Evolutionary conservation across 495 filamentous ascomycete genomes (phyloP).

Genomic region (Elasticomyces elasticus): DNA sequence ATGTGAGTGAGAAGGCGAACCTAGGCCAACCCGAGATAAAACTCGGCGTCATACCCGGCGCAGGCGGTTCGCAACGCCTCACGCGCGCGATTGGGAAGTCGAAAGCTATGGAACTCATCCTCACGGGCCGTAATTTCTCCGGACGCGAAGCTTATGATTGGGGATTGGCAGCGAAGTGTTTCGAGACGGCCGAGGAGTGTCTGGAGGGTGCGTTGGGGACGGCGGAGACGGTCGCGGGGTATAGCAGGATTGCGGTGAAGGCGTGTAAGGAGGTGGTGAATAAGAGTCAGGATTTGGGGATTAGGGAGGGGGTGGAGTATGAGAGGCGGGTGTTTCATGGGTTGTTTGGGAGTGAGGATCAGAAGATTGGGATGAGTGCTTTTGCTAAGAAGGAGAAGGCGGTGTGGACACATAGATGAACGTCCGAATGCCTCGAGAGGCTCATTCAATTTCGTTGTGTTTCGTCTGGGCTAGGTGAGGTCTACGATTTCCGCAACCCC

Average conservation of each 20-base stretch:
- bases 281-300: constrained; percentile 79
- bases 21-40: constrained; percentile 98
- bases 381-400: constrained; percentile 93
- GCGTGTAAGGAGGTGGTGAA: constrained; percentile 98
- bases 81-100: constrained; percentile 80
- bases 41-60: constrained; percentile 83
- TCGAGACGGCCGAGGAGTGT: constrained; percentile 72
- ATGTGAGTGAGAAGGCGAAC: constrained; percentile 70
- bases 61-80: constrained; percentile 83
- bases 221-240: constrained; percentile 78
- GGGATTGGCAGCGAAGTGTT: constrained; percentile 77
- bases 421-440: neutral
- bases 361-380: constrained; percentile 94
- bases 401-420: constrained; percentile 72
- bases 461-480: neutral
- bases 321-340: constrained; percentile 87
- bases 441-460: neutral
- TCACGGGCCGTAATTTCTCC: constrained; percentile 74
- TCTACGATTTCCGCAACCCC: constrained; percentile 5
- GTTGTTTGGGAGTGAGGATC: constrained; percentile 85
- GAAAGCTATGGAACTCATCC: constrained; percentile 84
- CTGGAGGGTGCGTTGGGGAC: constrained; percentile 68
- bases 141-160: constrained; percentile 76
- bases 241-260: constrained; percentile 68
- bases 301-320: constrained; percentile 87